Evolutionary conservation across 805 yeast genomes (phyloP), one percentile per base, ranked within the genome.

Genomic region (Osmozyma mogii): DNA sequence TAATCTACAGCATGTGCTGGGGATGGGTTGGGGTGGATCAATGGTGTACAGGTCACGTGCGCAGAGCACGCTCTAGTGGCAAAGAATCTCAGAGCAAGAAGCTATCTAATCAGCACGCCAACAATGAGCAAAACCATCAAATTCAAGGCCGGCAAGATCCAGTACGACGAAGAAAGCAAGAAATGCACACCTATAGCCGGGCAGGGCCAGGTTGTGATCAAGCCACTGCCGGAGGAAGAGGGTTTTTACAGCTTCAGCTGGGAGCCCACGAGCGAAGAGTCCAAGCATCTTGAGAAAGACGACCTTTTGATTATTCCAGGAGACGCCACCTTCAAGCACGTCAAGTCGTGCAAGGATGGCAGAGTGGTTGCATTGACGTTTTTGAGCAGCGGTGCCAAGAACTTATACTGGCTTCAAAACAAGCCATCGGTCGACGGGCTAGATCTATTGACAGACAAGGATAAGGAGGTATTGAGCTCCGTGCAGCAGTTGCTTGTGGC

Each of bases 131-230:
- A 47, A 36, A 43, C 56, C n/a, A 44, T 62, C 30, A 72, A 58
- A 40, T 82, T 84, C 61, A 78, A 80, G 52, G 95, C 95, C 16
- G 95, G 95, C 13, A 70, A 68, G 49, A 92, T 82, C 6, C 65
- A 65, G 10, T 78, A 70, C 49, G 72, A 81, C 45, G 78, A 70
- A 34, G 72, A 68, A 17, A 62, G 80, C 2, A 70, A 75, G 28
- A 53, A 63, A 19, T 84, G 84, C 32, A 73, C 78, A 4, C 89
- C 95, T n/a, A 61, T 67, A 35, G 75, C 79, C 3, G 68, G 71
- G 36, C 82, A 78, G 42, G 95, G 95, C 7, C 54, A 57, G 25
- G 71, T 84, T 28, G 60, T 70, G 16, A 68, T 84, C 29, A 64
- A 66, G 32, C 76, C 72, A 16, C 70, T 75, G 42, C 69, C 66